phyloP scores from a whole-genome alignment of 352 stramenopile species.

The Phytophthora colocasiae region DNA sequence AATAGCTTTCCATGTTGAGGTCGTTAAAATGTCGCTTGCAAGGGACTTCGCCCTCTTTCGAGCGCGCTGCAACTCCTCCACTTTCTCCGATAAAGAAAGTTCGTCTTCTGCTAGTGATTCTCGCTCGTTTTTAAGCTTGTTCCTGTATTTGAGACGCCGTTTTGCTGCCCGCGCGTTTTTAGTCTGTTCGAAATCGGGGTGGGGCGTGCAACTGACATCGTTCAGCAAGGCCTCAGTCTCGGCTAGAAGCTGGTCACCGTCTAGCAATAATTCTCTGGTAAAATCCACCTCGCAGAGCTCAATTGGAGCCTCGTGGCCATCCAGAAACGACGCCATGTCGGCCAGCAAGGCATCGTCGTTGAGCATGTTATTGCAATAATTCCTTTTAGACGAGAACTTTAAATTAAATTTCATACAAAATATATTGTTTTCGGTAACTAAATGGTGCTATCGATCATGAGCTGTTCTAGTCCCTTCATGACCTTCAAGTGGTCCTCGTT shows the following conservation, averaged over 20 bases:
- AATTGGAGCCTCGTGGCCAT: constrained; percentile 1
- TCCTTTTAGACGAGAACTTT: too few relatives aligned
- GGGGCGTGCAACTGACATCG: background rate
- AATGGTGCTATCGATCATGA: constrained; percentile 1
- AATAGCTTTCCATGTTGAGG: constrained; percentile 25
- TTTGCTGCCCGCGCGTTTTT: constrained; percentile 25
- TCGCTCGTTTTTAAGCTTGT: constrained; percentile 39
- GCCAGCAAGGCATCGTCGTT: constrained; percentile 15
- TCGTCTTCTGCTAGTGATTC: constrained; percentile 29
- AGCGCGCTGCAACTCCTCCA: constrained; percentile 14
- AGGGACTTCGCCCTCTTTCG: constrained; percentile 20
- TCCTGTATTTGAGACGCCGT: constrained; percentile 30
- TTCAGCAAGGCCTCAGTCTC: constrained; percentile 26
- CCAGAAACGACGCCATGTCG: constrained; percentile 10
- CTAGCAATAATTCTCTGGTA: constrained; percentile 6
- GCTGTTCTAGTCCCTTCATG: background rate
- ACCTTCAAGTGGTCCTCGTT: constrained; percentile 1
- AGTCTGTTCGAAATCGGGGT: background rate
- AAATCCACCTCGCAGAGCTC: background rate
- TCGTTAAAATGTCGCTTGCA: background rate
- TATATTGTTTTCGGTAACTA: background rate
- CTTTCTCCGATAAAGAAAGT: constrained; percentile 14
- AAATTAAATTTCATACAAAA: background rate
- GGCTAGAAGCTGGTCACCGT: constrained; percentile 16
- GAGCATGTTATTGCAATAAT: background rate